These are phyloP conservation scores for Trebouxia sp. DNA, from an alignment of 139 green algal species.

Conservation along the genomic window DNA sequence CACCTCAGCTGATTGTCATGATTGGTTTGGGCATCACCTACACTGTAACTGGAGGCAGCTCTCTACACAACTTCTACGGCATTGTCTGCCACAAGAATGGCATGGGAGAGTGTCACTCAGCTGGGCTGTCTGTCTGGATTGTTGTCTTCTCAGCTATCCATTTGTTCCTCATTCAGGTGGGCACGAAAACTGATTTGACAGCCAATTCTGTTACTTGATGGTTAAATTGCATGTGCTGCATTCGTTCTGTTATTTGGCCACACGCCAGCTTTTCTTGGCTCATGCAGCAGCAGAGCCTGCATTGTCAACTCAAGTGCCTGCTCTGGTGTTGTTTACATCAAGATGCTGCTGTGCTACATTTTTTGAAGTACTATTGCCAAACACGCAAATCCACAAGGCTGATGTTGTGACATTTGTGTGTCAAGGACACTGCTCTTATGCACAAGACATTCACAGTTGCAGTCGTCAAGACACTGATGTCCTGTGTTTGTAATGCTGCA, in stretches of 20 bases:
- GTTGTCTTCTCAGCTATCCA: slow-evolving; percentile 50
- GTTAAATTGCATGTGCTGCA: too few relatives aligned
- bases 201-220: too few relatives aligned
- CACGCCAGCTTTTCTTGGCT: too few relatives aligned
- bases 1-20: slow-evolving; percentile 38
- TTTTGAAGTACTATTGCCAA: background rate
- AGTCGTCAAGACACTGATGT: background rate
- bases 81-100: slow-evolving; percentile 32
- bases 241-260: too few relatives aligned
- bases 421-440: too few relatives aligned
- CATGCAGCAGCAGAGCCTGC: background rate
- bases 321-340: background rate
- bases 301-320: background rate
- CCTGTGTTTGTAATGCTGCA: slow-evolving; percentile 19
- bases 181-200: too few relatives aligned
- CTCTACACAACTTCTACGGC: slow-evolving; percentile 26
- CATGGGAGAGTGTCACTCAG: slow-evolving; percentile 32
- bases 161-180: slow-evolving; percentile 54
- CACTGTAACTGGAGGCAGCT: slow-evolving; percentile 29
- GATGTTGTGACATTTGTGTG: too few relatives aligned
- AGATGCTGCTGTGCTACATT: background rate
- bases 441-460: too few relatives aligned
- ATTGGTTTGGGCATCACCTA: slow-evolving; percentile 39
- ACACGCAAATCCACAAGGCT: background rate
- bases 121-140: slow-evolving; percentile 40